Conservation (phyloP, 768 basidiomycete genomes). For the Naganishia vaughanmartiniae region DNA sequence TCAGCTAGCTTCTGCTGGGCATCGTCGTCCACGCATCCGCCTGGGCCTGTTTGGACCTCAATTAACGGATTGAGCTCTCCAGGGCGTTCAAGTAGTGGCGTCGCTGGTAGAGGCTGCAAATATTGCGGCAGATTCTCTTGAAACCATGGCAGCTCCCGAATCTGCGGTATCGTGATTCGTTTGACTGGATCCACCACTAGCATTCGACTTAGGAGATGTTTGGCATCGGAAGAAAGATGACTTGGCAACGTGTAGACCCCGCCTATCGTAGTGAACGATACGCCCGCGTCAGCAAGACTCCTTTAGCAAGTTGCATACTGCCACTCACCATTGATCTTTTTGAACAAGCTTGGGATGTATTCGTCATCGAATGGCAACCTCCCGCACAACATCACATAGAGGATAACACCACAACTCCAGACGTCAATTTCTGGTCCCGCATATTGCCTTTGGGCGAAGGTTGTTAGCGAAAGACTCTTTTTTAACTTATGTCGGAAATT, state of each 20-base stretch:
- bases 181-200: slow-evolving; percentile 90
- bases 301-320: not conserved
- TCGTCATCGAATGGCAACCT: slow-evolving; percentile 96
- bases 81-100: slow-evolving; percentile 54
- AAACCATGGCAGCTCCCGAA: slow-evolving; percentile 87
- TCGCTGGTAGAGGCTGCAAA: slow-evolving; percentile 70
- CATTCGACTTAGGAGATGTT: slow-evolving; percentile 78
- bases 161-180: slow-evolving; percentile 88
- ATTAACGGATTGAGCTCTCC: slow-evolving; percentile 6
- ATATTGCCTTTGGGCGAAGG: slow-evolving; percentile 59
- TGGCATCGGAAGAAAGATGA: slow-evolving; percentile 75
- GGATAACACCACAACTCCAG: slow-evolving; percentile 98
- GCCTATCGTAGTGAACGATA: slow-evolving; percentile 57
- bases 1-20: slow-evolving; percentile 41
- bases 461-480: not conserved
- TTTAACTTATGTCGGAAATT: not conserved
- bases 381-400: slow-evolving; percentile 96
- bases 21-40: slow-evolving; percentile 34
- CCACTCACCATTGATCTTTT: slow-evolving; percentile 70
- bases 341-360: slow-evolving; percentile 85
- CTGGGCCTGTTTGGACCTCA: slow-evolving; percentile 41
- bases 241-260: slow-evolving; percentile 80
- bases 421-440: slow-evolving; percentile 98
- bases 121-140: slow-evolving; percentile 79
- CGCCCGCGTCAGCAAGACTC: not conserved